These are phyloP conservation scores for Trichoderma arundinaceum DNA, from an alignment of 2,329 filamentous ascomycete species.

Conservation along the genomic window DNA sequence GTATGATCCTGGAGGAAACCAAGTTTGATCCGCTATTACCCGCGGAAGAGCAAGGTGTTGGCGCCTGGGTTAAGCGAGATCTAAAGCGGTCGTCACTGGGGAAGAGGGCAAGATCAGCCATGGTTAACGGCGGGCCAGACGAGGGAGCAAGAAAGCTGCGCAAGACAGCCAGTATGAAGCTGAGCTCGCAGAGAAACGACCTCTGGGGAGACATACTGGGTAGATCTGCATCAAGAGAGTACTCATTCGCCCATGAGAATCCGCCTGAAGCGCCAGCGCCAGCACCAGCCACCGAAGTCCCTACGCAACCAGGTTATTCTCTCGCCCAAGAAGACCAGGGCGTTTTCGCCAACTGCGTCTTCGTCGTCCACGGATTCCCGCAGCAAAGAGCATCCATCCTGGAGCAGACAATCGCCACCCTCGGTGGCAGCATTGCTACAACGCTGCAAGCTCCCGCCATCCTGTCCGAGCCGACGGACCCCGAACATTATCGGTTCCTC, in stretches of 20 bases:
- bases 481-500: conserved; percentile 52
- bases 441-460: conserved; percentile 51
- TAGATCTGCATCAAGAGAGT: conserved; percentile 44
- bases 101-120: conserved; percentile 64
- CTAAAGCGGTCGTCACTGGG: conserved; percentile 55
- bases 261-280: conserved; percentile 21
- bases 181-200: conserved; percentile 77
- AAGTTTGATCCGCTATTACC: conserved; percentile 80
- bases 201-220: conserved; percentile 92
- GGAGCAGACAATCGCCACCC: conserved; percentile 53
- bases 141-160: conserved; percentile 79
- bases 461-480: conserved; percentile 38
- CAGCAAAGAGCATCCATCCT: conserved; percentile 56
- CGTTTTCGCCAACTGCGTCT: conserved; percentile 62
- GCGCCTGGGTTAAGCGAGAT: conserved; percentile 69
- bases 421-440: conserved; percentile 53
- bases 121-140: conserved; percentile 47
- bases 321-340: conserved; percentile 39
- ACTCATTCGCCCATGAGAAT: conserved; percentile 42
- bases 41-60: conserved; percentile 72
- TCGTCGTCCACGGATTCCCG: conserved; percentile 66
- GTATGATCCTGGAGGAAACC: conserved; percentile 89
- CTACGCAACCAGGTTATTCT: conserved; percentile 30
- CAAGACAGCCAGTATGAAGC: conserved; percentile 82
- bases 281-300: conserved; percentile 32